Evolutionary conservation across 305 asterid genomes (phyloP).

Genomic region (Fraxinus greggii): DNA sequence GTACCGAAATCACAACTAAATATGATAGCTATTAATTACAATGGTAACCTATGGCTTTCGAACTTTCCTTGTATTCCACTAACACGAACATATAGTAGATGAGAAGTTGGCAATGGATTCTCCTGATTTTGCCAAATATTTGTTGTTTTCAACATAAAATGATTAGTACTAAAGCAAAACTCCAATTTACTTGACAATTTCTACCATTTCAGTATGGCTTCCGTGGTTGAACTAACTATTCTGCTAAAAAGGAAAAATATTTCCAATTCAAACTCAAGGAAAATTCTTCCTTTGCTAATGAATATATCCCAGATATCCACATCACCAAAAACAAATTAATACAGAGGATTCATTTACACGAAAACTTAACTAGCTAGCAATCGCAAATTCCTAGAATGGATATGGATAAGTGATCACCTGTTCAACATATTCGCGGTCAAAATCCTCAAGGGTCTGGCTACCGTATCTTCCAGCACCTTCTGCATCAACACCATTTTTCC

Average conservation of each 20-base stretch:
- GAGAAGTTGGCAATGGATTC: not conserved
- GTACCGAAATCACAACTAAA: too few species aligned
- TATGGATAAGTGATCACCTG: conserved; percentile 46
- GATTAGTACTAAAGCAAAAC: not conserved
- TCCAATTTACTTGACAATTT: not conserved
- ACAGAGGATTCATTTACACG: not conserved
- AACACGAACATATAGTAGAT: not conserved
- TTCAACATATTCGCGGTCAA: conserved; percentile 92
- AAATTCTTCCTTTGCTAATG: not conserved
- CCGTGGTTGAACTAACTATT: not conserved
- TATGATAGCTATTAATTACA: too few species aligned
- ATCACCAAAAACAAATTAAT: not conserved
- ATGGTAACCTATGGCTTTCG: too few species aligned
- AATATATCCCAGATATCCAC: not conserved
- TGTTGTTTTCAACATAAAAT: not conserved
- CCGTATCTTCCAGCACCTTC: conserved; percentile 94
- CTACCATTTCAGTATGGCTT: not conserved
- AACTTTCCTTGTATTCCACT: too few species aligned
- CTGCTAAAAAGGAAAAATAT: not conserved
- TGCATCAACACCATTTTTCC: conserved; percentile 84
- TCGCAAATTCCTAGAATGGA: not conserved
- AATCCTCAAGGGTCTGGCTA: conserved; percentile 81
- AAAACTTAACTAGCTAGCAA: not conserved
- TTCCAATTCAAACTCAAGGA: not conserved
- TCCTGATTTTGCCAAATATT: not conserved